Percentiles rank a stretch among this genome's conserved stretches.
These are phyloP conservation scores for Nematodospora anomalae DNA, from an alignment of 1,139 yeast genomes.

Conservation along the genomic window DNA sequence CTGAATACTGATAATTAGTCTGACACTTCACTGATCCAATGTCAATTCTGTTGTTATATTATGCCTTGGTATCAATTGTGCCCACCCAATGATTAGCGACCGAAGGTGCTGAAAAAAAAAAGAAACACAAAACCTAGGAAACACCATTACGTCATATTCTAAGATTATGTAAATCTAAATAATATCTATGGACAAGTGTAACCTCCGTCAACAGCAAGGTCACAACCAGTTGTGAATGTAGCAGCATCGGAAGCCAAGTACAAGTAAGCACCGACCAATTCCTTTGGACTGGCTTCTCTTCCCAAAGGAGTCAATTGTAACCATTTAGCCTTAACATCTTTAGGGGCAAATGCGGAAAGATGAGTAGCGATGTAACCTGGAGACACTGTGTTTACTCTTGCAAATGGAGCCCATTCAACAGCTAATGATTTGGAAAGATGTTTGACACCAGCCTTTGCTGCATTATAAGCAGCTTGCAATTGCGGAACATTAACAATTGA, in stretches of 20 bases:
- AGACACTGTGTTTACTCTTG: conserved; percentile 53
- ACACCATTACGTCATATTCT: no score
- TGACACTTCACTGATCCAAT: no score
- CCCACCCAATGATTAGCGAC: no score
- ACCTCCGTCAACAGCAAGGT: conserved; percentile 61
- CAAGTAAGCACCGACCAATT: conserved; percentile 55
- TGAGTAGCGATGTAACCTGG: conserved; percentile 60
- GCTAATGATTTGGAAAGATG: conserved; percentile 50
- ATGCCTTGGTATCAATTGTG: no score
- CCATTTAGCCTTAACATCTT: conserved; percentile 32
- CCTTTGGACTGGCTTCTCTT: conserved; percentile 54
- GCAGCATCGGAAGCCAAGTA: conserved; percentile 52
- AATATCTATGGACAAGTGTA: conserved; percentile 55
- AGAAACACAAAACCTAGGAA: no score
- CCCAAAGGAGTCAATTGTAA: conserved; percentile 50
- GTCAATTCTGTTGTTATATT: no score
- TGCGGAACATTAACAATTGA: conserved; percentile 67
- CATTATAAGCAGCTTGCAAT: conserved; percentile 58
- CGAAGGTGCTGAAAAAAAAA: no score
- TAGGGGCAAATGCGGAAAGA: conserved; percentile 43
- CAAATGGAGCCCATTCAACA: conserved; percentile 53
- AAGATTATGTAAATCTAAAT: no score
- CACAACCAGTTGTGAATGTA: conserved; percentile 53
- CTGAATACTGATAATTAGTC: no score
- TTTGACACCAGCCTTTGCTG: conserved; percentile 55